phyloP scores from a whole-genome alignment of 768 basidiomycete genomes.

The Lactarius akahatsu region DNA sequence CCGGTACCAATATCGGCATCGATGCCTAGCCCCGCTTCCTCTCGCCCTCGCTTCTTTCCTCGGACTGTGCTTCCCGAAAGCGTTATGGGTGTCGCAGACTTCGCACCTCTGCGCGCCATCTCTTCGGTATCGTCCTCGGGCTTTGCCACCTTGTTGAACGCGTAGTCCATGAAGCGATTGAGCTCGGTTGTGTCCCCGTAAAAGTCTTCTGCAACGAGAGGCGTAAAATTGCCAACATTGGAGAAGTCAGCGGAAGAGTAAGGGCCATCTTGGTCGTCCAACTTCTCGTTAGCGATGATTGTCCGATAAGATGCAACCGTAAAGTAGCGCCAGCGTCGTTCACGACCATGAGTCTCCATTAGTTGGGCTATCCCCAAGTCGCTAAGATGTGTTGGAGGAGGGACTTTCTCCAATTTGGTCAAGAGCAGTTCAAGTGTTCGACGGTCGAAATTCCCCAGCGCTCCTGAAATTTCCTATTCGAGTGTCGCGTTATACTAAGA shows the following conservation, averaged over 20 bases:
- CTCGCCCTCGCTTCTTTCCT: slow-evolving; percentile 38
- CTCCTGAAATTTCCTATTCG: slow-evolving; percentile 57
- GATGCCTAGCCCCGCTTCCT: slow-evolving; percentile 31
- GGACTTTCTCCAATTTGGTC: slow-evolving; percentile 59
- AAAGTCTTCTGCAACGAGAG: slow-evolving; percentile 49
- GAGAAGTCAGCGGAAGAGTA: slow-evolving; percentile 49
- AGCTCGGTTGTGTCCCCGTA: slow-evolving; percentile 49
- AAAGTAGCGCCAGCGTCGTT: slow-evolving; percentile 85
- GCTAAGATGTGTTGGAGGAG: slow-evolving; percentile 67
- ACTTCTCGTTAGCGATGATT: slow-evolving; percentile 61
- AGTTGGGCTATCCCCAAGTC: slow-evolving; percentile 69
- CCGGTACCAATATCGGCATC: neutral
- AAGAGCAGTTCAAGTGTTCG: slow-evolving; percentile 84
- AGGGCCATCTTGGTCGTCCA: slow-evolving; percentile 51
- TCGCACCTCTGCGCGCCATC: slow-evolving; percentile 30
- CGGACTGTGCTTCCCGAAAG: slow-evolving; percentile 34
- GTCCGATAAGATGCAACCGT: slow-evolving; percentile 66
- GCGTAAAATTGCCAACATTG: slow-evolving; percentile 54
- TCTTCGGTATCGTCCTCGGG: slow-evolving; percentile 11
- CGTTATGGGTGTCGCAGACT: slow-evolving; percentile 6
- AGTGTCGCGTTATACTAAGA: neutral
- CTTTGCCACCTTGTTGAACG: slow-evolving; percentile 37
- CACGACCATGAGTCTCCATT: slow-evolving; percentile 81
- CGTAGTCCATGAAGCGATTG: slow-evolving; percentile 48
- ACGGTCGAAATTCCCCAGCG: slow-evolving; percentile 70